Percentiles rank a stretch among this genome's conserved stretches.
These are phyloP conservation scores for Kwoniella heveanensis DNA, from an alignment of 768 basidiomycete species.

Conservation along the genomic window DNA sequence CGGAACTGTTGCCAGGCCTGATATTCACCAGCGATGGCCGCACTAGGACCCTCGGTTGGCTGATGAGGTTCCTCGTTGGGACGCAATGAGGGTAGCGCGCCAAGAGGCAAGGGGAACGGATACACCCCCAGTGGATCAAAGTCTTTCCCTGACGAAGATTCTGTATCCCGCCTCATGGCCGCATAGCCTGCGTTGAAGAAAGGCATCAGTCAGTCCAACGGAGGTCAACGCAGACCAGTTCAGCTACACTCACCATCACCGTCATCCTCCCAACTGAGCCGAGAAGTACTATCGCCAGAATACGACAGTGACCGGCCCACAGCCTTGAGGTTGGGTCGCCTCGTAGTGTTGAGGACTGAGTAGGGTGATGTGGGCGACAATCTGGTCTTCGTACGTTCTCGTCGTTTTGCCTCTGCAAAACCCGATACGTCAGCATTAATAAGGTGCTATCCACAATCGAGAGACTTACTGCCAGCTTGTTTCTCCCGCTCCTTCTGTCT, in stretches of 20 bases:
- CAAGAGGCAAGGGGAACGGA: constrained; percentile 42
- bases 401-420: constrained; percentile 19
- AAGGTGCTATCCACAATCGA: no score
- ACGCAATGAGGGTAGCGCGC: constrained; percentile 31
- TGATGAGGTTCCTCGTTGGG: constrained; percentile 14
- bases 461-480: constrained; percentile 19
- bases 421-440: not conserved
- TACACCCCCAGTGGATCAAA: constrained; percentile 24
- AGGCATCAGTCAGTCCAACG: not conserved
- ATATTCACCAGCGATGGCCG: constrained; percentile 16
- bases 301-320: constrained; percentile 14
- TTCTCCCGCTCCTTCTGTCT: constrained; percentile 29
- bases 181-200: not conserved
- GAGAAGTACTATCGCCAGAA: constrained; percentile 5
- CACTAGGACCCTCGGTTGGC: constrained; percentile 14
- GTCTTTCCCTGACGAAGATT: not conserved
- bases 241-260: not conserved
- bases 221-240: no score
- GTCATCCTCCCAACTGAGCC: not conserved
- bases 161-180: constrained; percentile 7
- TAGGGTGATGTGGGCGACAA: constrained; percentile 25
- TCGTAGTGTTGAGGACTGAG: not conserved
- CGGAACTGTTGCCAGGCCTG: constrained; percentile 14
- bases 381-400: constrained; percentile 3
- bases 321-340: constrained; percentile 10